phyloP scores from a whole-genome alignment of 441 rosid species.

The Brassica hybrid region DNA sequence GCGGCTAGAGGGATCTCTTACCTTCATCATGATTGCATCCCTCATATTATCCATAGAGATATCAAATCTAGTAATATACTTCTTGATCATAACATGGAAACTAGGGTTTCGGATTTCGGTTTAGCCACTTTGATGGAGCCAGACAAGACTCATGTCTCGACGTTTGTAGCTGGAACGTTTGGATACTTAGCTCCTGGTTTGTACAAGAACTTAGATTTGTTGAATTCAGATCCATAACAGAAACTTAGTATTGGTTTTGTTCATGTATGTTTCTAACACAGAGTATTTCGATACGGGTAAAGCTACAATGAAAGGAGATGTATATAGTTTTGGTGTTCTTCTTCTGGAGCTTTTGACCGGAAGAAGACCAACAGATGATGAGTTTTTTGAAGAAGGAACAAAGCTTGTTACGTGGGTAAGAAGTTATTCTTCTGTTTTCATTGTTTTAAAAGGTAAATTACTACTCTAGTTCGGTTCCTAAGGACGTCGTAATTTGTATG shows the following conservation, averaged over 20 bases:
- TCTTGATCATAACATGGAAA: constrained; percentile 83
- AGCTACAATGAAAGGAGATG: constrained; percentile 85
- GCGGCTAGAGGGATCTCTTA: constrained; percentile 90
- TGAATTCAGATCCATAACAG: background rate
- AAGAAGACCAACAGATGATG: constrained; percentile 78
- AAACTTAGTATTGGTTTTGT: background rate
- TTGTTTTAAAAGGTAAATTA: background rate
- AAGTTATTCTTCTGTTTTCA: constrained; percentile 7
- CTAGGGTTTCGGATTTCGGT: constrained; percentile 88
- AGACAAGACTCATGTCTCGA: constrained; percentile 85
- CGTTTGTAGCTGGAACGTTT: constrained; percentile 82
- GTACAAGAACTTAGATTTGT: background rate
- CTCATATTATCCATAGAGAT: constrained; percentile 89
- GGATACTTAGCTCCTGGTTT: constrained; percentile 91
- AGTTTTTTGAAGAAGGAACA: constrained; percentile 81
- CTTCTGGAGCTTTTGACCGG: constrained; percentile 81
- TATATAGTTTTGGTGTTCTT: constrained; percentile 88
- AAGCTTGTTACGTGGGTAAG: constrained; percentile 90
- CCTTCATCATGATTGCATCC: constrained; percentile 93
- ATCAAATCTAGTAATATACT: constrained; percentile 84
- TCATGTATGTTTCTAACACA: constrained; percentile 37
- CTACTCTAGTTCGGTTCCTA: background rate
- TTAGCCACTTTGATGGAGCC: constrained; percentile 85
- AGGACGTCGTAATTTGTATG: background rate
- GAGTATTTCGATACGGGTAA: constrained; percentile 88